A percentile compares a stretch with the other conserved stretches of the same genome.
phyloP scores from a whole-genome alignment of 1,284 basidiomycete species.

The Heterobasidion irregulare region DNA sequence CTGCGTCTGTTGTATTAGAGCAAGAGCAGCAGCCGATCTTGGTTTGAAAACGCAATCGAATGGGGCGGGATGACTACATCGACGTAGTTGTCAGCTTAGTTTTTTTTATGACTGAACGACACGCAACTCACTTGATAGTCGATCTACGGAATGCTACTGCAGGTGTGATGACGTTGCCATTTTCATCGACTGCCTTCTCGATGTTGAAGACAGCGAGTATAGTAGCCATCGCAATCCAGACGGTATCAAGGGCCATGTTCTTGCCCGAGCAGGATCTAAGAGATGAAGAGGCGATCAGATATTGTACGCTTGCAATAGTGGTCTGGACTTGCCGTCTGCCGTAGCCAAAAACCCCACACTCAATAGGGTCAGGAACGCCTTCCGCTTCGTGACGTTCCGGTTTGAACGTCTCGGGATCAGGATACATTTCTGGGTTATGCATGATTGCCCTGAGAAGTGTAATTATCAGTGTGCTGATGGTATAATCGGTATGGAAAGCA shows the following conservation, averaged over 20 bases:
- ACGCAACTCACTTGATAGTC: neutral
- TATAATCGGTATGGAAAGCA: neutral
- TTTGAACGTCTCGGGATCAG: slow-evolving; percentile 1
- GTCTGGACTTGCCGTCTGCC: slow-evolving; percentile 25
- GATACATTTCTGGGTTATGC: slow-evolving; percentile 1
- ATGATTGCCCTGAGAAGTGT: neutral
- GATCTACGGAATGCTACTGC: slow-evolving; percentile 19
- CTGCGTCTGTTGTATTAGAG: neutral
- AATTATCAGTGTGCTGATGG: neutral
- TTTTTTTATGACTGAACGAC: neutral
- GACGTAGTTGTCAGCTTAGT: neutral
- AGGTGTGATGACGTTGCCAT: slow-evolving; percentile 30
- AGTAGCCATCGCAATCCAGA: slow-evolving; percentile 40
- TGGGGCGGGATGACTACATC: neutral
- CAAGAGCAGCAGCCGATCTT: neutral
- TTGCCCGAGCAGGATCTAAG: slow-evolving; percentile 36
- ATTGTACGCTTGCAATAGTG: neutral
- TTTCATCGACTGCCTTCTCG: slow-evolving; percentile 27
- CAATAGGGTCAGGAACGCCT: slow-evolving; percentile 15
- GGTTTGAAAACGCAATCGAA: neutral
- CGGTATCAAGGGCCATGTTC: slow-evolving; percentile 32
- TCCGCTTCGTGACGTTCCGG: slow-evolving; percentile 13
- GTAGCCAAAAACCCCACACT: slow-evolving; percentile 24
- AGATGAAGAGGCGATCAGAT: neutral
- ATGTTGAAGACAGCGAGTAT: slow-evolving; percentile 35